A percentile compares a stretch with the other conserved stretches of the same genome.
Evolutionary conservation across 1,139 yeast species (phyloP).

Genomic region (Scheffersomyces quercinus): DNA sequence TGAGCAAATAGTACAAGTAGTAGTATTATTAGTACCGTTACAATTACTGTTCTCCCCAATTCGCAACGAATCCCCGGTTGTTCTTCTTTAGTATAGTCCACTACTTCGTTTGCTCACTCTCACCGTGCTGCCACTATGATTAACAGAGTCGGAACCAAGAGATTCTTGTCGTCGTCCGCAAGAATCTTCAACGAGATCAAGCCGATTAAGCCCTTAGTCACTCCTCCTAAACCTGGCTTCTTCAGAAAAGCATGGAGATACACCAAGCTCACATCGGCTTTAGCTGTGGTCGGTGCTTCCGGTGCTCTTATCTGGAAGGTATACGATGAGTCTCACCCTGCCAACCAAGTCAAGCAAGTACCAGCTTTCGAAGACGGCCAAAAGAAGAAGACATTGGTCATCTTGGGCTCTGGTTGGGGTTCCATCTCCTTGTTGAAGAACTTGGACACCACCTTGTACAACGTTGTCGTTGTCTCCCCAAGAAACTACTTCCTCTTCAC

Average conservation of each 20-base stretch:
- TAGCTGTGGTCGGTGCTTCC: constrained; percentile 34
- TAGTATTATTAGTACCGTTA: background rate
- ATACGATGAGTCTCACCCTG: constrained; percentile 63
- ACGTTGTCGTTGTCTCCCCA: constrained; percentile 88
- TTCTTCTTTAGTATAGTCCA: background rate
- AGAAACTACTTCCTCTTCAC: constrained; percentile 94
- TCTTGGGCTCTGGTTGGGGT: constrained; percentile 96
- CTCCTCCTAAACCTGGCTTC: constrained; percentile 15
- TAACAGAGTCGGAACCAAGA: constrained; percentile 13
- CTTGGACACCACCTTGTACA: constrained; percentile 82
- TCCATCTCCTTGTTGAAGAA: constrained; percentile 78
- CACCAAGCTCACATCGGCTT: constrained; percentile 27
- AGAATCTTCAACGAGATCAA: constrained; percentile 10
- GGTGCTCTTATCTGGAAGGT: constrained; percentile 58
- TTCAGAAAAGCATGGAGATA: constrained; percentile 29
- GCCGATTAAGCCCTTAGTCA: constrained; percentile 6
- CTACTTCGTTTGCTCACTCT: background rate
- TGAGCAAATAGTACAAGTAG: background rate
- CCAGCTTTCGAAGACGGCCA: constrained; percentile 66
- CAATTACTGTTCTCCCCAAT: background rate
- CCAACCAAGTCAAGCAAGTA: constrained; percentile 48
- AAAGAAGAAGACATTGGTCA: constrained; percentile 82
- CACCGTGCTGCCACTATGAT: background rate
- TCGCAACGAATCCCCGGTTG: too few relatives aligned
- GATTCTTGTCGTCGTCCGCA: constrained; percentile 18